phyloP scores from a whole-genome alignment of 1,284 basidiomycete species.

The Microbotryum scabiosae region DNA sequence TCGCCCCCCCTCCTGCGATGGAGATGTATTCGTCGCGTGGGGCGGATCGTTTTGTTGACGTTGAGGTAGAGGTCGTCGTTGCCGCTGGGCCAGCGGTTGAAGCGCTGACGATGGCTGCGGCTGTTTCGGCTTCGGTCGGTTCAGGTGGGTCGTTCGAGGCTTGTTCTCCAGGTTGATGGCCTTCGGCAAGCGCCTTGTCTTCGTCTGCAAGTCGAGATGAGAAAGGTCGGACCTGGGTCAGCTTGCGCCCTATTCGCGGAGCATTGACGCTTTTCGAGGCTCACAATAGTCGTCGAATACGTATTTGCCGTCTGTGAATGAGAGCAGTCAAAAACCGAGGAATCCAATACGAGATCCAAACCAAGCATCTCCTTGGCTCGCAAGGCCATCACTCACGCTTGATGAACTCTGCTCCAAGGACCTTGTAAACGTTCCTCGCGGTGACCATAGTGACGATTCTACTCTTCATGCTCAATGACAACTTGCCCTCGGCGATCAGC shows the following conservation, averaged over 20 bases:
- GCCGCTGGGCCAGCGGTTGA: conserved; percentile 35
- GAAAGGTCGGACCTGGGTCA: not conserved
- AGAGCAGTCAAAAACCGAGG: not conserved
- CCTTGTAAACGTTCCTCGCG: conserved; percentile 85
- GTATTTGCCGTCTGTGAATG: conserved; percentile 66
- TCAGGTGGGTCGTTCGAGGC: conserved; percentile 21
- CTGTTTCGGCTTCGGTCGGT: conserved; percentile 35
- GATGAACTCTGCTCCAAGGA: conserved; percentile 85
- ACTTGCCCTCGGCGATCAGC: conserved; percentile 75
- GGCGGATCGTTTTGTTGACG: conserved; percentile 18
- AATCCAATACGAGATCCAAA: not conserved
- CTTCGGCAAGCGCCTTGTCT: conserved; percentile 30
- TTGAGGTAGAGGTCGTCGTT: conserved; percentile 19
- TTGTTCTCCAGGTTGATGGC: conserved; percentile 30
- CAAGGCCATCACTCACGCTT: conserved; percentile 50
- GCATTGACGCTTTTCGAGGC: conserved; percentile 39
- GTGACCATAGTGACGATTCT: conserved; percentile 89
- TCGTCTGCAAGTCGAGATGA: conserved; percentile 24
- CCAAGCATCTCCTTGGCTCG: not conserved
- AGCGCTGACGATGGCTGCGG: conserved; percentile 41
- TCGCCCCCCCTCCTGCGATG: conserved; percentile 36
- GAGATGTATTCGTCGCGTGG: conserved; percentile 35
- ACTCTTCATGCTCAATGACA: conserved; percentile 78
- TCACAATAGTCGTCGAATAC: conserved; percentile 94
- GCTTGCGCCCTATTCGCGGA: too few relatives aligned